Evolutionary conservation across 371 early-diverging fungal species (phyloP).

Genomic region (Funneliformis caledonium): DNA sequence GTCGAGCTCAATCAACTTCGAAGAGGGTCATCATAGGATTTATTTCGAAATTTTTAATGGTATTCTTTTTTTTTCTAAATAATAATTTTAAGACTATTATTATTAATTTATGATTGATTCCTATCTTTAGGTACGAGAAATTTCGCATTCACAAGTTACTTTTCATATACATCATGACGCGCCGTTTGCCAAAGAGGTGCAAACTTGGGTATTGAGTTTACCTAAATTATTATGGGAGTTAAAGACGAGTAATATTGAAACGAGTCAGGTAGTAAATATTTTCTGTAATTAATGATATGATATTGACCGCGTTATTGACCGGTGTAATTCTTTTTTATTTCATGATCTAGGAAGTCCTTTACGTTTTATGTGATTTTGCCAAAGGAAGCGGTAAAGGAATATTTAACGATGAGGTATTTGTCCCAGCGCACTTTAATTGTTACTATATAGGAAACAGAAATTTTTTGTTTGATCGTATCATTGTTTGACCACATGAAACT

Average conservation of each 20-base stretch:
- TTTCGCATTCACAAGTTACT: slow-evolving; percentile 51
- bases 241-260: slow-evolving; percentile 53
- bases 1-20: slow-evolving; percentile 50
- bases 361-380: slow-evolving; percentile 21
- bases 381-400: slow-evolving; percentile 30
- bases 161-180: slow-evolving; percentile 45
- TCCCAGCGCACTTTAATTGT: too few species aligned
- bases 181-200: slow-evolving; percentile 42
- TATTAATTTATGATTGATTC: neutral
- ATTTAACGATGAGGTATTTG: slow-evolving; percentile 29
- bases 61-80: slow-evolving; percentile 38
- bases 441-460: too few species aligned
- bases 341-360: slow-evolving; percentile 26
- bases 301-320: neutral
- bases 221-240: slow-evolving; percentile 64
- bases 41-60: slow-evolving; percentile 50
- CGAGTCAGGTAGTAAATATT: slow-evolving; percentile 47
- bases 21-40: slow-evolving; percentile 52
- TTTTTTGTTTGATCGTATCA: too few species aligned
- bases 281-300: neutral
- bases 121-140: slow-evolving; percentile 48
- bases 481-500: too few species aligned
- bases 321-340: neutral
- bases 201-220: slow-evolving; percentile 52
- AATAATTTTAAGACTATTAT: slow-evolving; percentile 8